A percentile compares a stretch with the other conserved stretches of the same genome.
Evolutionary conservation across 2,329 filamentous ascomycete genomes (phyloP).

Genomic region (Arthrobotrys conoides): DNA sequence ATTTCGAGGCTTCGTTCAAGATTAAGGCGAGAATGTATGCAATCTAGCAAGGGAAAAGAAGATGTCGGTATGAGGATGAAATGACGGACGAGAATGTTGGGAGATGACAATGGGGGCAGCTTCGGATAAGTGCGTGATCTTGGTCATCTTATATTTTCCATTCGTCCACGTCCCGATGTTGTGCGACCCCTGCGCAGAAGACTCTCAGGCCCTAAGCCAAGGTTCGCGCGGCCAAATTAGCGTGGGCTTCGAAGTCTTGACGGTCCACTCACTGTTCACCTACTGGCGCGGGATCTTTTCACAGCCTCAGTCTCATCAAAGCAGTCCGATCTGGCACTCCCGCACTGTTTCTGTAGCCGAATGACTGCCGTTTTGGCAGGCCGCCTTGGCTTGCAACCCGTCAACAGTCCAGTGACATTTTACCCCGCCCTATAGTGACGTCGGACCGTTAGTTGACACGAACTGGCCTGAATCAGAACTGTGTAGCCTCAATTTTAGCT

Average conservation of each 20-base stretch:
- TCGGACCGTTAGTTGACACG: neutral
- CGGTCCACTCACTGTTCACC: slow-evolving; percentile 23
- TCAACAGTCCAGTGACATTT: neutral
- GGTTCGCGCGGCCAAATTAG: slow-evolving; percentile 24
- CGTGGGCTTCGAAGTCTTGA: slow-evolving; percentile 33
- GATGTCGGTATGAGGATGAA: neutral
- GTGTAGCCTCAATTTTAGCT: neutral
- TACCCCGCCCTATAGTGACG: slow-evolving; percentile 3
- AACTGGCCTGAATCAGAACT: neutral
- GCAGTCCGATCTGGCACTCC: slow-evolving; percentile 17
- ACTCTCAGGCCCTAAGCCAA: slow-evolving; percentile 27
- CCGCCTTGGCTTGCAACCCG: slow-evolving; percentile 10
- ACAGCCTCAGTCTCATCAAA: slow-evolving; percentile 31
- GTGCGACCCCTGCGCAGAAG: slow-evolving; percentile 7
- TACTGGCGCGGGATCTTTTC: slow-evolving; percentile 27
- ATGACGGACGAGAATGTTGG: slow-evolving; percentile 14
- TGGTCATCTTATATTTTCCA: slow-evolving; percentile 26
- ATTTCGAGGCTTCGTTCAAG: slow-evolving; percentile 22
- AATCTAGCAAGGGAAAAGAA: neutral
- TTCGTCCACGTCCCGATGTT: slow-evolving; percentile 20
- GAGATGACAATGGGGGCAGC: neutral
- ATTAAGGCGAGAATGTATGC: slow-evolving; percentile 4
- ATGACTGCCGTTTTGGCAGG: slow-evolving; percentile 24
- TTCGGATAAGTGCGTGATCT: slow-evolving; percentile 29
- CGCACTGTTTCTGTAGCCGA: slow-evolving; percentile 27